phyloP scores from a whole-genome alignment of 768 basidiomycete genomes.

The Russula ochroleuca region DNA sequence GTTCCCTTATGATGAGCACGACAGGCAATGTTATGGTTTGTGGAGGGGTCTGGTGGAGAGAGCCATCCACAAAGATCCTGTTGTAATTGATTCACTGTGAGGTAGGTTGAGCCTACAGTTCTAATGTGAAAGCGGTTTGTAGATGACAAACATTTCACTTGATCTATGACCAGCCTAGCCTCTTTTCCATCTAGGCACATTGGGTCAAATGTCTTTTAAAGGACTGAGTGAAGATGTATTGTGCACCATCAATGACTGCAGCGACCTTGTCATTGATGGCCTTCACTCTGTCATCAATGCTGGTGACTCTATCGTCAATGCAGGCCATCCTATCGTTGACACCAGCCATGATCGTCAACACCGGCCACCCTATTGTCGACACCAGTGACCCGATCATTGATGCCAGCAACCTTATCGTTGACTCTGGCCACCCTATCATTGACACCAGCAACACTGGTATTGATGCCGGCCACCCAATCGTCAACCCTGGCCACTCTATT shows the following conservation, averaged over 20 bases:
- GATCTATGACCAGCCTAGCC: background rate
- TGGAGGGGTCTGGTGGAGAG: conserved; percentile 8
- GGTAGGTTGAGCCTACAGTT: background rate
- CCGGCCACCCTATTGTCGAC: too few relatives aligned
- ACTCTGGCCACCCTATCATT: too few relatives aligned
- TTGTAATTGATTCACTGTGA: background rate
- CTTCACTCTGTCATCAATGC: background rate
- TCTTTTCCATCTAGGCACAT: background rate
- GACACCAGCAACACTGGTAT: too few relatives aligned
- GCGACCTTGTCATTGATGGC: background rate
- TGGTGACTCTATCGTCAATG: background rate
- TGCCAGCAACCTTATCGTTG: too few relatives aligned
- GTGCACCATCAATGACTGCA: background rate
- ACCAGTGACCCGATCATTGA: too few relatives aligned
- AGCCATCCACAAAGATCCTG: background rate
- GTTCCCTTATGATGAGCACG: background rate
- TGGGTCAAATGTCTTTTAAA: background rate
- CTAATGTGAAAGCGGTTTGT: too few relatives aligned
- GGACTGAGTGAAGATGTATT: background rate
- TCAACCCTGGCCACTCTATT: too few relatives aligned
- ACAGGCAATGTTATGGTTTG: background rate
- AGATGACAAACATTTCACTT: background rate
- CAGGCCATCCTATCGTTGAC: background rate
- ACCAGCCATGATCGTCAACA: too few relatives aligned
- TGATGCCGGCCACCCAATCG: too few relatives aligned